Evolutionary conservation across 2,329 filamentous ascomycete genomes (phyloP).

Genomic region (Arthroderma uncinatum): DNA sequence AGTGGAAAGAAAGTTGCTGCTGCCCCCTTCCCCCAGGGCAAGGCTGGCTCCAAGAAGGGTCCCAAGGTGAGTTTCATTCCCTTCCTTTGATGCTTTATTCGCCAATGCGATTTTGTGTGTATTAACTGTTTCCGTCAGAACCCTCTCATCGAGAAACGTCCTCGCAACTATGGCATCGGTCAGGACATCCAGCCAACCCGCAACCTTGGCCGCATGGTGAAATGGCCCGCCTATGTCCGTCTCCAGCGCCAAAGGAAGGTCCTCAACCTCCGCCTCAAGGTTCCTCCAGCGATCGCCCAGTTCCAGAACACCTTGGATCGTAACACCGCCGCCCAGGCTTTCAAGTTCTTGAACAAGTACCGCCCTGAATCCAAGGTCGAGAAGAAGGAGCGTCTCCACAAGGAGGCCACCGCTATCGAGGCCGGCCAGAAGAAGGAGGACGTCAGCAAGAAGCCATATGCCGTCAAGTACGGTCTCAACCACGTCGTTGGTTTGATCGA

Average conservation of each 20-base stretch:
- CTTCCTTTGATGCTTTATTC: not conserved
- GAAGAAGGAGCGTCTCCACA: conserved; percentile 99
- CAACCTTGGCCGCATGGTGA: conserved; percentile 96
- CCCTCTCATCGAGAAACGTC: conserved; percentile 96
- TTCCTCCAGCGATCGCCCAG: conserved; percentile 91
- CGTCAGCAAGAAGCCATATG: conserved; percentile 98
- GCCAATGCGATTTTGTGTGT: conserved; percentile 8
- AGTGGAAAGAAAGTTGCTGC: conserved; percentile 92
- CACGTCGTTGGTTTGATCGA: conserved; percentile 94
- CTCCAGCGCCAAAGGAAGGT: conserved; percentile 94
- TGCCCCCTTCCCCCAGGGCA: conserved; percentile 90
- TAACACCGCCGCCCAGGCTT: conserved; percentile 90
- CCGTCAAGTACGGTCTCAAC: conserved; percentile 99
- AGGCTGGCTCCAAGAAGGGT: conserved; percentile 84
- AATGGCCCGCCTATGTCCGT: conserved; percentile 98
- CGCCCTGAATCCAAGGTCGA: conserved; percentile 96
- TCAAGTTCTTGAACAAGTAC: conserved; percentile 99
- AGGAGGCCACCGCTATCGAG: conserved; percentile 94
- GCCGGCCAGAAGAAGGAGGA: conserved; percentile 99
- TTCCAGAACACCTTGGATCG: conserved; percentile 96
- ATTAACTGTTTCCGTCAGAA: conserved; percentile 50
- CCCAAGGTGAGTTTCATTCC: conserved; percentile 58
- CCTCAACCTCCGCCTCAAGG: conserved; percentile 96
- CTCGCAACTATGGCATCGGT: conserved; percentile 96
- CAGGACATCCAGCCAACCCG: conserved; percentile 96